Base-by-base conservation (phyloP, 805 yeast species). In the Debaryomyces tyrocola region DNA sequence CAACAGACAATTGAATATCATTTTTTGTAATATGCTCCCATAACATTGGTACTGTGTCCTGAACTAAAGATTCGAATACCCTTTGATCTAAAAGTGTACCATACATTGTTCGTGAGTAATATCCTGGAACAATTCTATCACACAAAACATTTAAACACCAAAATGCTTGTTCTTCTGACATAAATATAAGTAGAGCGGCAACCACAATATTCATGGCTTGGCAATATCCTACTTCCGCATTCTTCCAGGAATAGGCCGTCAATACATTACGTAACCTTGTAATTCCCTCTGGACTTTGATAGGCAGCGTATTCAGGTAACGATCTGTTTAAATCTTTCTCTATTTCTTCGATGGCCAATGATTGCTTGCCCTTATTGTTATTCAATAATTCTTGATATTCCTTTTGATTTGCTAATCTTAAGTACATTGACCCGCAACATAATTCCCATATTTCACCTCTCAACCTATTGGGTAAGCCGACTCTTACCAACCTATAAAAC, bases 401-500 rank as follows among this genome's bases (percentile, higher is more conserved):
- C 0, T 77, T 79, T 10, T 75, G 76, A 56, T 85, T 74, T 43
- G 80, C 80, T 58, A 83, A 78, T 42, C 98, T 74, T 44, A 80
- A 59, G 59, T 82, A 89, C 74, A 90, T 82, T 0, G 96, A 84
- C 3, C 99, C 99, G 37, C 89, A 82, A 43, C 90, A 81, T 44
- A 89, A 69, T 63, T 94, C 99, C 99, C 99, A 94, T 11, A 94
- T 73, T 60, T 94, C 99, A 33, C 99, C 99, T 54, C 99, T 78
- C 44, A 94, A 72, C 48, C 95, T 77, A 60, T 92, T 92, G n/a
- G 98, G 98, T 20, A 94, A 75, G 0, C 99, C 98, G 12, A 91
- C 94, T 42, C 97, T 76, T 7, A 94, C 78, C 42, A 94, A 77
- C 58, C 87, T 87, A 63, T 84, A 87, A 59, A 90, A 95, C 59